Evolutionary conservation across 2,329 filamentous ascomycete genomes (phyloP).

Genomic region (Aureobasidium melanogenum): DNA sequence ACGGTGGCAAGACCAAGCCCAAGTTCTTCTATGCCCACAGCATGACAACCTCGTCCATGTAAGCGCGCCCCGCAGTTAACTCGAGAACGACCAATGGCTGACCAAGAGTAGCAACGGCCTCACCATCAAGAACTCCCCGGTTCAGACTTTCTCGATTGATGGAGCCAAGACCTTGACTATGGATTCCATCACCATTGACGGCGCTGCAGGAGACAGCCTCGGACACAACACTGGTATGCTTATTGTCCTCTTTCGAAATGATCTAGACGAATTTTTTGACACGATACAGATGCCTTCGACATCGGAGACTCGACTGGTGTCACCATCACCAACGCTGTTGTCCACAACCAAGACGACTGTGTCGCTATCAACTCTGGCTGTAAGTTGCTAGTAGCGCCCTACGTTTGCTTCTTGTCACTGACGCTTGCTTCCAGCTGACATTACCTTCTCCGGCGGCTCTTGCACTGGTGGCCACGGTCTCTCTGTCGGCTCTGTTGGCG

Average conservation of each 20-base stretch:
- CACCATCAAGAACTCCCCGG: constrained; percentile 47
- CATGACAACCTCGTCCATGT: constrained; percentile 42
- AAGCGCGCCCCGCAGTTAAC: neutral
- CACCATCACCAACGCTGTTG: constrained; percentile 19
- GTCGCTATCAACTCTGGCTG: constrained; percentile 27
- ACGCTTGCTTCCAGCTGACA: constrained; percentile 22
- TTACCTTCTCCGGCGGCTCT: constrained; percentile 32
- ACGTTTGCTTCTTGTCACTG: constrained; percentile 30
- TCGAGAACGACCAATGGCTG: constrained; percentile 18
- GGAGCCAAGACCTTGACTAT: constrained; percentile 37
- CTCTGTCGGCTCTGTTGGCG: constrained; percentile 48
- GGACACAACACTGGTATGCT: constrained; percentile 22
- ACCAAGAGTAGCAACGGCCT: constrained; percentile 20
- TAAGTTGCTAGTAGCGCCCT: constrained; percentile 25
- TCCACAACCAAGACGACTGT: constrained; percentile 26
- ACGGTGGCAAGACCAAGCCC: constrained; percentile 55
- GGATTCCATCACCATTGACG: constrained; percentile 47
- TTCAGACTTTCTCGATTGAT: constrained; percentile 44
- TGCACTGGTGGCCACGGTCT: constrained; percentile 45
- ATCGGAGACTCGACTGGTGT: constrained; percentile 19
- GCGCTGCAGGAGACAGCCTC: constrained; percentile 42
- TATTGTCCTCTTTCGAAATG: neutral
- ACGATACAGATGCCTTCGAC: constrained; percentile 19
- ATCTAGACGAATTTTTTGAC: neutral
- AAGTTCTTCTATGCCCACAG: constrained; percentile 53